Base-by-base conservation (phyloP, 116 monocot species). In the Trichopus zeylanicus region DNA sequence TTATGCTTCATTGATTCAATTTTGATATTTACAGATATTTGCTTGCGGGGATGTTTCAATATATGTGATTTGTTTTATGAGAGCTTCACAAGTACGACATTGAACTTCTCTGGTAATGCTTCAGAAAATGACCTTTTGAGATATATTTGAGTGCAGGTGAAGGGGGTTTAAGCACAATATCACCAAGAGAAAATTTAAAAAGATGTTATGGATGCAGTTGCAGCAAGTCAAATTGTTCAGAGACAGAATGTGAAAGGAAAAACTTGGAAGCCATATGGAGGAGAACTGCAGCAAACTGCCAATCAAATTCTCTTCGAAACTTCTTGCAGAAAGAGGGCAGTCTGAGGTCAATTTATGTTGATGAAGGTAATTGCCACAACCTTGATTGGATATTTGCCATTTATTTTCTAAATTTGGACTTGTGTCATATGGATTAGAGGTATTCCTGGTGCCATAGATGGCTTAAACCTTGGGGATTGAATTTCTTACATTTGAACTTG, bases 261-360 rank as follows among this genome's bases (percentile, higher is more conserved):
- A 87, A 90, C 57, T 64, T 90, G 34, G 87, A 84, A 68, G 60
- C 67, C 35, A 75, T 97, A 27, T 97, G 95, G 95, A 79, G 42
- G 51, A 77, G 60, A 77, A 56, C 84, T 8, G 46, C 76, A 33
- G 67, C 61, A 16, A 76, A 67, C 24, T 84, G 86, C 61, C 76
- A 72, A 53, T 70, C 69, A 55, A 73, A 67, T 72, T 78, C 80
- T 19, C 57, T 84, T 38, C 76, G 51, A 74, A 81, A 60, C 31
- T 81, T 97, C 54, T 60, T 97, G 22, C 65, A 63, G 33, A 90
- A 84, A 75, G 78, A 84, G 63, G 95, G 81, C n/a, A 81, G 55
- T 63, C 67, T 97, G 30, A 81, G 87, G 31, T 76, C 91, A 12
- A 68, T 97, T 29, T 73, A 80, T 62, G 62, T 82, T 12, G 62